These are phyloP conservation scores for Knufia fluminis DNA, from an alignment of 2,329 filamentous ascomycete species.

Conservation along the genomic window DNA sequence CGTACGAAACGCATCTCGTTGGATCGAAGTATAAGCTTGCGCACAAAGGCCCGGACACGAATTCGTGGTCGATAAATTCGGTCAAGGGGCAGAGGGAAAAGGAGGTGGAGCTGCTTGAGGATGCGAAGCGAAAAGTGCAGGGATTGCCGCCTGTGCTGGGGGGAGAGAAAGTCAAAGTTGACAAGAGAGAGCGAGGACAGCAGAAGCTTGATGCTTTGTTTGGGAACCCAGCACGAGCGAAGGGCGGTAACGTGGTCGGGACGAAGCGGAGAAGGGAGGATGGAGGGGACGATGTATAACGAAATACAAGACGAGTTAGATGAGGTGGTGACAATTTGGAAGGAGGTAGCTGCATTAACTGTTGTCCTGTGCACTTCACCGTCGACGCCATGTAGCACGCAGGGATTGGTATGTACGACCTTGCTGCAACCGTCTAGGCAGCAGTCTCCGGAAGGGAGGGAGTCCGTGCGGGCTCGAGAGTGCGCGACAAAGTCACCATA, in stretches of 20 bases:
- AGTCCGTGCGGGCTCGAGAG: too few relatives aligned
- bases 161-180: constrained; percentile 28
- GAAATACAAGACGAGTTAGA: too few relatives aligned
- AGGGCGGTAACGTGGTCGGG: neutral
- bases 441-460: too few relatives aligned
- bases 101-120: constrained; percentile 28
- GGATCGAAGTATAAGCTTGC: constrained; percentile 31
- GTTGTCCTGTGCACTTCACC: too few relatives aligned
- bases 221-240: constrained; percentile 13
- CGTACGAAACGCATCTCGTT: constrained; percentile 28
- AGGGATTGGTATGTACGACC: too few relatives aligned
- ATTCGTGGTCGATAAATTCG: constrained; percentile 29
- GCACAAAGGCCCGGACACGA: constrained; percentile 25
- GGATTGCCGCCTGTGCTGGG: constrained; percentile 28
- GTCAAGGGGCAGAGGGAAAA: constrained; percentile 29
- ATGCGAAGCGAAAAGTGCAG: constrained; percentile 27
- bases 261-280: neutral
- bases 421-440: too few relatives aligned
- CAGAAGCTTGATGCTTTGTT: constrained; percentile 27
- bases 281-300: neutral
- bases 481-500: too few relatives aligned
- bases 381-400: too few relatives aligned
- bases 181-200: constrained; percentile 27
- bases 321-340: too few relatives aligned
- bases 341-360: too few relatives aligned